These are phyloP conservation scores for Anthracocystis panici-leucophaei DNA, from an alignment of 1,284 basidiomycete species.

Conservation along the genomic window DNA sequence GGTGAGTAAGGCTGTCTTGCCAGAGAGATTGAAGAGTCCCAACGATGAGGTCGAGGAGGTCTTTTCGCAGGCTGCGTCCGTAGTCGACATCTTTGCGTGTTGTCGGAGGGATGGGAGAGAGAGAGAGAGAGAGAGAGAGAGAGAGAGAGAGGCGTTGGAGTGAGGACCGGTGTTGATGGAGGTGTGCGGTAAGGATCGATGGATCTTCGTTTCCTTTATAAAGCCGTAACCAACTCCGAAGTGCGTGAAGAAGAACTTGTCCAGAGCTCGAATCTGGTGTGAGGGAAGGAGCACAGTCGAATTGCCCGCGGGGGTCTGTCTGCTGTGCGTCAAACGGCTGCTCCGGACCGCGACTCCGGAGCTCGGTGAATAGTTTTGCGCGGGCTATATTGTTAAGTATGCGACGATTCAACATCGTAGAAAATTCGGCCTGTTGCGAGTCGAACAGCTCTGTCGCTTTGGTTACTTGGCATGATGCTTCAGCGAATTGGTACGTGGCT, in stretches of 20 bases:
- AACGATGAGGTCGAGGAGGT: conserved; percentile 35
- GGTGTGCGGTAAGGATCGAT: neutral
- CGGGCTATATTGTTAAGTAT: neutral
- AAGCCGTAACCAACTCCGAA: neutral
- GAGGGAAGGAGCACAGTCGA: neutral
- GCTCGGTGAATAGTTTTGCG: neutral
- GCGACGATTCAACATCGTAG: neutral
- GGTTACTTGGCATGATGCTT: too few species aligned
- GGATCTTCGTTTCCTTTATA: neutral
- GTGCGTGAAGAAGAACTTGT: neutral
- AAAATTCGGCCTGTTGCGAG: neutral
- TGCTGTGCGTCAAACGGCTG: conserved; percentile 10
- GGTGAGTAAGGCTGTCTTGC: conserved; percentile 56
- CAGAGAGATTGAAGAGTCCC: conserved; percentile 49
- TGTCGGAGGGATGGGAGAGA: neutral
- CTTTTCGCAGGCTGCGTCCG: conserved; percentile 42
- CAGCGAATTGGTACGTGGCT: too few species aligned
- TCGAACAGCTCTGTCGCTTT: conserved; percentile 2
- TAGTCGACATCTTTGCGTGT: conserved; percentile 18
- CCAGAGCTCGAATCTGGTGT: neutral
- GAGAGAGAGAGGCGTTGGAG: neutral
- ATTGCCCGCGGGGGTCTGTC: conserved; percentile 9
- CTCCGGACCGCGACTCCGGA: conserved; percentile 28
- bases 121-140: neutral
- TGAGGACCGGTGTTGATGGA: neutral